phyloP scores from a whole-genome alignment of 352 stramenopile genomes.

The Globisporangium okanoganense region DNA sequence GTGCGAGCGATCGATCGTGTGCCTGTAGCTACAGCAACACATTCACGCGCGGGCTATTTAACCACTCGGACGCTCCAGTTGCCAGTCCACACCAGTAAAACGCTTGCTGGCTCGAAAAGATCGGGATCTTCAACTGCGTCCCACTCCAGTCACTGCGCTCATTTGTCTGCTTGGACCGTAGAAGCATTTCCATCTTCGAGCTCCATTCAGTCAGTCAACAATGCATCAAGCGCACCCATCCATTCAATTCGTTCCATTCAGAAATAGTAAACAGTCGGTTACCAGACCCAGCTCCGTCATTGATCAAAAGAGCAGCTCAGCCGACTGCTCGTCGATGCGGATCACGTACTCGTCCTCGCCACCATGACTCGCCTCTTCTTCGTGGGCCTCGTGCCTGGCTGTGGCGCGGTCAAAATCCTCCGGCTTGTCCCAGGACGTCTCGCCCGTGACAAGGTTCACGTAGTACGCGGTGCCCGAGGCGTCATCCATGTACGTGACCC shows the following conservation, averaged over 20 bases:
- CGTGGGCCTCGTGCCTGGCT: background rate
- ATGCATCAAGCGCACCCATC: background rate
- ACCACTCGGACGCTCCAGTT: too few species aligned
- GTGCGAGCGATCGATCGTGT: too few species aligned
- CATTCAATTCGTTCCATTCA: background rate
- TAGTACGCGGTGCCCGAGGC: slow-evolving; percentile 42
- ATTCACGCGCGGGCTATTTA: too few species aligned
- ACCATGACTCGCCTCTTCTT: background rate
- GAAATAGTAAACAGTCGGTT: background rate
- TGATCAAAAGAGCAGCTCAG: background rate
- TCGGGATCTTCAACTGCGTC: background rate
- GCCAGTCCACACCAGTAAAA: background rate
- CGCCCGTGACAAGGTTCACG: slow-evolving; percentile 43
- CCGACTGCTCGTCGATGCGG: slow-evolving; percentile 23
- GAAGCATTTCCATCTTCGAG: background rate
- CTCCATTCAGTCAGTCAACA: background rate
- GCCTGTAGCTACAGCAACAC: too few species aligned
- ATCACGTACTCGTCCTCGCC: slow-evolving; percentile 50
- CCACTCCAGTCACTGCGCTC: background rate
- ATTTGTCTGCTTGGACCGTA: too few species aligned
- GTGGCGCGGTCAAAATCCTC: slow-evolving; percentile 13
- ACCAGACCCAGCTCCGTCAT: background rate
- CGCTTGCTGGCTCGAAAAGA: background rate
- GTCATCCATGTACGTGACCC: slow-evolving; percentile 49
- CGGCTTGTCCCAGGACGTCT: slow-evolving; percentile 47